Conservation (phyloP, 768 basidiomycete species). For the Suillus placidus region DNA sequence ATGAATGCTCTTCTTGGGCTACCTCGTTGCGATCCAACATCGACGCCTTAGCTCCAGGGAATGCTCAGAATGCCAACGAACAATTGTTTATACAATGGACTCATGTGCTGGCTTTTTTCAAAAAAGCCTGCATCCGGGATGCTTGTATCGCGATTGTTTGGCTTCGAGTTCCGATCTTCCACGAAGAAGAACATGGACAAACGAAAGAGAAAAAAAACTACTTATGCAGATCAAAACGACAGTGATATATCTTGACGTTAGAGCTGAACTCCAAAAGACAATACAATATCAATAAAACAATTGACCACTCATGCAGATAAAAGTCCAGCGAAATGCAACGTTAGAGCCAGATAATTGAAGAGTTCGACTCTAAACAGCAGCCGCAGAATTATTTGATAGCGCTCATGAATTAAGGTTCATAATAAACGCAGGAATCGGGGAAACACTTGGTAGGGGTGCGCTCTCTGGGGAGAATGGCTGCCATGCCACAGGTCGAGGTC, state of each 20-base stretch:
- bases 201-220: conserved; percentile 4
- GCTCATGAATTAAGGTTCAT: not conserved
- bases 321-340: not conserved
- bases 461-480: conserved; percentile 3
- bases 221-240: not conserved
- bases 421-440: not conserved
- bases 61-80: too few species aligned
- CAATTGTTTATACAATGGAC: too few species aligned
- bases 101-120: too few species aligned
- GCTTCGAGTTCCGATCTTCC: too few species aligned
- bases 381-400: not conserved
- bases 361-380: not conserved
- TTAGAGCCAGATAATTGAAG: not conserved
- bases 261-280: not conserved
- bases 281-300: not conserved
- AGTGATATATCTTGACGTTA: not conserved
- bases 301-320: not conserved
- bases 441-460: conserved; percentile 12
- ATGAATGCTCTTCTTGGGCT: too few species aligned
- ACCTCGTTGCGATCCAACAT: too few species aligned
- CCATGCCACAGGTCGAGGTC: not conserved
- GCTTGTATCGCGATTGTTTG: too few species aligned
- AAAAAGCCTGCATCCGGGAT: too few species aligned
- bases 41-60: too few species aligned
- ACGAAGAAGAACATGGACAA: too few species aligned